Conservation (phyloP, 1,284 basidiomycete species). For the Anthracocystis setariae region DNA sequence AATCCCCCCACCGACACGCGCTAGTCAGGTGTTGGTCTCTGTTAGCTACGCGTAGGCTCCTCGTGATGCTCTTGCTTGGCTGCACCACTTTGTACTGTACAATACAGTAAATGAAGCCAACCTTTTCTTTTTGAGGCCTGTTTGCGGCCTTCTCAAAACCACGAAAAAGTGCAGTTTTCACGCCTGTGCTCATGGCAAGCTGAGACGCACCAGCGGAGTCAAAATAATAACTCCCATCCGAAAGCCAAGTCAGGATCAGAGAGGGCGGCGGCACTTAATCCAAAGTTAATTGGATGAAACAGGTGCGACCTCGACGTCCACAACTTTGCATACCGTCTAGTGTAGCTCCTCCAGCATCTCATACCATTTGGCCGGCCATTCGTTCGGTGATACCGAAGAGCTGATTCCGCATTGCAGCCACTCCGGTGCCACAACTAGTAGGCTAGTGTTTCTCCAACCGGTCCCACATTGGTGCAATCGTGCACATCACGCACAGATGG, state of each 20-base stretch:
- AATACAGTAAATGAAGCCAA: neutral
- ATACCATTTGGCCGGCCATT: too few relatives aligned
- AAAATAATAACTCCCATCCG: neutral
- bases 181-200: conserved; percentile 1
- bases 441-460: too few relatives aligned
- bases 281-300: too few relatives aligned
- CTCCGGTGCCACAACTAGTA: too few relatives aligned
- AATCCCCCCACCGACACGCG: conserved; percentile 4
- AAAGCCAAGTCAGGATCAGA: too few relatives aligned
- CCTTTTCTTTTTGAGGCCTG: too few relatives aligned
- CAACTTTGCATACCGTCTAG: conserved; percentile 1
- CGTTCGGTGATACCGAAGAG: conserved; percentile 8
- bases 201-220: too few relatives aligned
- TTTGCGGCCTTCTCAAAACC: too few relatives aligned
- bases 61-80: neutral
- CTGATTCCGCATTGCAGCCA: neutral
- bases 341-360: neutral
- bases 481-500: conserved; percentile 32
- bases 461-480: neutral
- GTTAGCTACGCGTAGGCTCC: conserved; percentile 1
- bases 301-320: too few relatives aligned
- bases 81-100: neutral
- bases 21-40: conserved; percentile 43
- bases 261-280: too few relatives aligned
- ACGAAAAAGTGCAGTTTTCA: neutral